A percentile compares a stretch with the other conserved stretches of the same genome.
These are phyloP conservation scores for Kluyveromyces starmeri DNA, from an alignment of 805 yeast genomes.

Conservation along the genomic window DNA sequence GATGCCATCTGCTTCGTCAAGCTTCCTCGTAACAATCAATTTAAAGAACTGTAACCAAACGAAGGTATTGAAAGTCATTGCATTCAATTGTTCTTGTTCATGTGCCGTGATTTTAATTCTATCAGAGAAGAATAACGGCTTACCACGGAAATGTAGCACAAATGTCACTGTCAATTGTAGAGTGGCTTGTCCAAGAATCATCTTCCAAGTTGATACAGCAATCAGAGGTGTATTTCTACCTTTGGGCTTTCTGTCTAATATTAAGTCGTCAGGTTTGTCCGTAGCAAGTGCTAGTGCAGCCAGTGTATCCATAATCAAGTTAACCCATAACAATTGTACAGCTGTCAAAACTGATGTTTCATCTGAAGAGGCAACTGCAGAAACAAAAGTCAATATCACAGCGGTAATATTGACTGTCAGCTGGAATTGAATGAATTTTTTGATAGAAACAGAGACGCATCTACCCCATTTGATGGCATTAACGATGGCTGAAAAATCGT, in stretches of 20 bases:
- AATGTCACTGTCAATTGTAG: conserved; percentile 78
- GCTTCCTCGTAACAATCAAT: conserved; percentile 78
- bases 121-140: conserved; percentile 41
- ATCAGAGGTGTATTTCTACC: conserved; percentile 75
- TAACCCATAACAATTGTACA: conserved; percentile 95
- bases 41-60: conserved; percentile 98
- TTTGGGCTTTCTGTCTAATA: conserved; percentile 73
- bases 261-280: conserved; percentile 83
- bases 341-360: conserved; percentile 90
- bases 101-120: conserved; percentile 28
- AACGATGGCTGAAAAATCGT: conserved; percentile 89
- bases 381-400: conserved; percentile 84
- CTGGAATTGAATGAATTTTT: conserved; percentile 93
- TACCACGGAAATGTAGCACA: conserved; percentile 72
- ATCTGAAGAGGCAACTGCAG: conserved; percentile 77
- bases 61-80: conserved; percentile 90
- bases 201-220: conserved; percentile 93
- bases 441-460: conserved; percentile 88
- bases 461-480: conserved; percentile 98
- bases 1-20: conserved; percentile 78
- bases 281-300: conserved; percentile 98
- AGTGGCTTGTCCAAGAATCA: conserved; percentile 83
- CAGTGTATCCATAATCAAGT: conserved; percentile 94
- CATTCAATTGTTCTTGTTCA: conserved; percentile 52
- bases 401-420: conserved; percentile 95